These are phyloP conservation scores for Pseudofabraea citricarpa DNA, from an alignment of 2,329 filamentous ascomycete genomes.

Conservation along the genomic window DNA sequence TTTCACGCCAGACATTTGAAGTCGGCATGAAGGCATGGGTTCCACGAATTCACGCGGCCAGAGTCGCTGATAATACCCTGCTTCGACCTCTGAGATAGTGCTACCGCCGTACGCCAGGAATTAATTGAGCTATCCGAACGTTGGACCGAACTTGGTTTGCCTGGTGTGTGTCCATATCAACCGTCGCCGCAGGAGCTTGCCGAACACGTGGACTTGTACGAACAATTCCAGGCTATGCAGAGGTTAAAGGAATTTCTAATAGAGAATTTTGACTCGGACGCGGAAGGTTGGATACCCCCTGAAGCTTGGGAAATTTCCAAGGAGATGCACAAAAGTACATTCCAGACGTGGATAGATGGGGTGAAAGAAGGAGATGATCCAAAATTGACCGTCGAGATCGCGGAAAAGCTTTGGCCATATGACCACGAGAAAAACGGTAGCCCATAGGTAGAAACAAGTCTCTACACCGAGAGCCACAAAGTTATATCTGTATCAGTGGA, in stretches of 20 bases:
- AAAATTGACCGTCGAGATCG: conserved; percentile 3
- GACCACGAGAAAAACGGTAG: conserved; percentile 2
- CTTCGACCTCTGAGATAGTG: conserved; percentile 33
- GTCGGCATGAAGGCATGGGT: neutral
- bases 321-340: conserved; percentile 2
- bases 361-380: neutral
- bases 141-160: conserved; percentile 33
- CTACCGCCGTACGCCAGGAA: conserved; percentile 31
- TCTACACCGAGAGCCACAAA: neutral
- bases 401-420: conserved; percentile 3
- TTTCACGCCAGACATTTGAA: neutral
- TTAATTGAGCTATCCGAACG: conserved; percentile 29
- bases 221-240: conserved; percentile 7
- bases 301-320: neutral
- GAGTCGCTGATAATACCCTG: conserved; percentile 29
- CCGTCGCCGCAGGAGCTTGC: conserved; percentile 3
- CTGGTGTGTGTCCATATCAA: conserved; percentile 21
- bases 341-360: conserved; percentile 1
- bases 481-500: neutral
- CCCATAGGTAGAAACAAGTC: conserved; percentile 1
- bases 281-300: neutral
- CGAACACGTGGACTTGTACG: conserved; percentile 4
- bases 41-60: conserved; percentile 17
- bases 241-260: conserved; percentile 2
- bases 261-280: neutral